These are phyloP conservation scores for Agapanthus africanus DNA, from an alignment of 106 monocot species.

Conservation along the genomic window DNA sequence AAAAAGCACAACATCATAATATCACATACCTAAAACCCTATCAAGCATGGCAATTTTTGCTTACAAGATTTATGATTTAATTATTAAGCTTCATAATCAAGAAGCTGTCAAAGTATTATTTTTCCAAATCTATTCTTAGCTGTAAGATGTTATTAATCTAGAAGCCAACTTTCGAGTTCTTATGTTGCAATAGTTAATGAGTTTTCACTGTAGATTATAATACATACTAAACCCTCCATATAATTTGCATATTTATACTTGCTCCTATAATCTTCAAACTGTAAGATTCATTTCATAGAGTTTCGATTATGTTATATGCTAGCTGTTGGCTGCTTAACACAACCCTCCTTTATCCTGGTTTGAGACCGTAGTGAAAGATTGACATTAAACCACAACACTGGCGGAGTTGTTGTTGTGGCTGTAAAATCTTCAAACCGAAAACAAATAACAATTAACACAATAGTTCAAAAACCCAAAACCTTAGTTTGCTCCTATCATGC, in stretches of 20 bases:
- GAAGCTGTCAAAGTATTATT: neutral
- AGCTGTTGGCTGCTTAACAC: too few species aligned
- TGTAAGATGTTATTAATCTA: too few species aligned
- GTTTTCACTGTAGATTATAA: neutral
- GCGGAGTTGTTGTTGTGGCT: too few species aligned
- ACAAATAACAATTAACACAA: neutral
- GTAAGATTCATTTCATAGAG: too few species aligned
- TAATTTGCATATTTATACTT: neutral
- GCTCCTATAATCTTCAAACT: neutral
- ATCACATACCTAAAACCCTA: neutral
- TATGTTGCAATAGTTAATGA: neutral
- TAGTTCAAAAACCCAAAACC: neutral
- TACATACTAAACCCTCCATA: neutral
- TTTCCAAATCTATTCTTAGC: neutral
- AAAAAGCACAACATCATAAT: neutral
- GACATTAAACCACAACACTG: too few species aligned
- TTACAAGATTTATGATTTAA: neutral
- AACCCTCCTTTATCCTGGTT: too few species aligned
- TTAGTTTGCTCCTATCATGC: neutral
- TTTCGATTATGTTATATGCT: too few species aligned
- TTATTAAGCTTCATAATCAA: neutral
- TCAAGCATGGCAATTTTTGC: neutral
- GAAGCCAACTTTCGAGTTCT: too few species aligned
- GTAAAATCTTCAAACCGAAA: too few species aligned
- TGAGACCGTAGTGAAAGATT: too few species aligned